Evolutionary conservation across 306 rosid species (phyloP), one percentile per base, ranked within the genome.

Genomic region (Cicer chorassanicum): DNA sequence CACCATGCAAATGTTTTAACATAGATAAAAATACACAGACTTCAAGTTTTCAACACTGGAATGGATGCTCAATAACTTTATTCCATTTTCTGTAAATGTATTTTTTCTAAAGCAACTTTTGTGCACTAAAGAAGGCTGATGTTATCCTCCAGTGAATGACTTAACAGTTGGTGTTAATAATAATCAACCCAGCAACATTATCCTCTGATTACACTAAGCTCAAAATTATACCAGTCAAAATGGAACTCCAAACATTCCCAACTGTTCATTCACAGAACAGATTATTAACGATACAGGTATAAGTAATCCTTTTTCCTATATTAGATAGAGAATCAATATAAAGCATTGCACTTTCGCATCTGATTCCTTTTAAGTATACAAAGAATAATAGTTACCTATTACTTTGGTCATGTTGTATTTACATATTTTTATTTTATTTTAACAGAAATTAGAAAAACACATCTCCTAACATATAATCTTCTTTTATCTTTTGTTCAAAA

Each of bases 91-190:
- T 62, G 41, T n/a, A 49, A 40, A 49, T 50, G 8, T 1, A 42
- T 72, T 62, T 78, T 78, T 71, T 8, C 60, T 50, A 71, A 78
- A 66, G 76, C 72, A 41, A 53, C 77, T 78, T 78, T 49, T 72
- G 14, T 13, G 36, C 16, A 50, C 41, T 70, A 9, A 68, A 13
- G 72, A 61, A 24, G 66, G 15, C 38, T n/a, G 24, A 40, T 7
- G 39, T 8, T 61, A 10, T 13, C 38, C 75, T 66, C 39, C 59
- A 4, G 1, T 69, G 29, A 61, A 45, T 48, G 19, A 34, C 69
- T 63, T 57, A 3, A 73, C 41, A 46, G 49, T 41, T 56, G 46
- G 34, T 38, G 46, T 54, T 78, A 61, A 8, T 57, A 57, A 59
- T 57, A 68, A 11, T 48, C 44, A 48, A 63, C 39, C 56, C 57